Evolutionary conservation across 176 grass and related monocot species (phyloP).

Genomic region (Zoysia japonica): DNA sequence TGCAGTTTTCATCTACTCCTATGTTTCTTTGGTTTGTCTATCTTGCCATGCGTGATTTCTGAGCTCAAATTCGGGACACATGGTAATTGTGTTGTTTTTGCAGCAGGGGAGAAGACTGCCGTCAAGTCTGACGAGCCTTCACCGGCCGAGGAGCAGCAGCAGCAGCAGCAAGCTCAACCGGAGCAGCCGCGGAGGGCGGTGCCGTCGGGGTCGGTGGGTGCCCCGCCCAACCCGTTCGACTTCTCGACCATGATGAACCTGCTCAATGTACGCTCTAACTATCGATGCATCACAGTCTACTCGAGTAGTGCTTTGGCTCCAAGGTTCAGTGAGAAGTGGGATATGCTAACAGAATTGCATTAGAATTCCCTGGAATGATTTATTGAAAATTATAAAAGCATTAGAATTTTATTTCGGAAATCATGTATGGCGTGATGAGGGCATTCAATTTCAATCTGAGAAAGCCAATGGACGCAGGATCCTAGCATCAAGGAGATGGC

Average conservation of each 20-base stretch:
- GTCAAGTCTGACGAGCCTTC: slow-evolving; percentile 49
- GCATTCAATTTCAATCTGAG: too few relatives aligned
- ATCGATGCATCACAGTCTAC: neutral
- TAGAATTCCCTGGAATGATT: neutral
- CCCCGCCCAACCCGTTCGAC: slow-evolving; percentile 73
- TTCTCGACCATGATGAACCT: slow-evolving; percentile 83
- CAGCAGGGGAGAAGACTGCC: slow-evolving; percentile 59
- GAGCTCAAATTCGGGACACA: neutral
- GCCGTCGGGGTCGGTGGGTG: slow-evolving; percentile 30
- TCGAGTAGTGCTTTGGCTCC: neutral
- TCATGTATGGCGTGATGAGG: too few relatives aligned
- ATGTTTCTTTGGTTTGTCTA: neutral
- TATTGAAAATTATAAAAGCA: neutral
- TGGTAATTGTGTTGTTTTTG: neutral
- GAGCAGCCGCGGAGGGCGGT: slow-evolving; percentile 17
- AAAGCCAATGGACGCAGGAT: slow-evolving; percentile 39
- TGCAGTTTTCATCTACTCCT: neutral
- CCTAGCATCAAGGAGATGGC: slow-evolving; percentile 95
- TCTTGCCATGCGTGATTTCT: slow-evolving; percentile 1
- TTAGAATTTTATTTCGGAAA: neutral
- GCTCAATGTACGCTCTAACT: slow-evolving; percentile 58
- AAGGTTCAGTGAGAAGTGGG: neutral
- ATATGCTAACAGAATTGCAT: neutral
- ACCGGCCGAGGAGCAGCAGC: slow-evolving; percentile 27
- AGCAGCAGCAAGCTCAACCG: slow-evolving; percentile 15